These are phyloP conservation scores for Talaromyces piceae DNA, from an alignment of 2,329 filamentous ascomycete genomes.

Conservation along the genomic window DNA sequence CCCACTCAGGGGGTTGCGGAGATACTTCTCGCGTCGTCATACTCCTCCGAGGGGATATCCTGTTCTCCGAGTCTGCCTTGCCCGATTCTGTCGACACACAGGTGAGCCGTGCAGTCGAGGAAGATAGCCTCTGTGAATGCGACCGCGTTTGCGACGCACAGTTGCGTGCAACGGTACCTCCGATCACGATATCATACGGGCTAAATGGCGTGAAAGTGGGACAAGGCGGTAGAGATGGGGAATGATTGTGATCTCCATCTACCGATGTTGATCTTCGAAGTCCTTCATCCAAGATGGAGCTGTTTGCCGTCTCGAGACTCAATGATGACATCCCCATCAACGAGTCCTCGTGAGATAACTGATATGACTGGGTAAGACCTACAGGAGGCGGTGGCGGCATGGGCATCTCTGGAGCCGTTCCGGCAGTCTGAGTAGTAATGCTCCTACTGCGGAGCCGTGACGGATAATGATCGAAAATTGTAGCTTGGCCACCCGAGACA, in stretches of 20 bases:
- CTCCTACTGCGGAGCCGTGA: constrained; percentile 24
- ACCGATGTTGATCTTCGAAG: constrained; percentile 19
- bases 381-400: constrained; percentile 31
- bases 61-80: constrained; percentile 16
- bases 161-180: constrained; percentile 22
- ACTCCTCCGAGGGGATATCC: constrained; percentile 26
- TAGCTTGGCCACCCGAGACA: constrained; percentile 18
- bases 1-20: constrained; percentile 18
- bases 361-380: constrained; percentile 24
- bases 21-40: constrained; percentile 25
- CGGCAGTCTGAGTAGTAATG: constrained; percentile 27
- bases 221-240: constrained; percentile 26
- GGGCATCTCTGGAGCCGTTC: constrained; percentile 28
- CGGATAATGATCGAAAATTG: constrained; percentile 18
- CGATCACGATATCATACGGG: constrained; percentile 30
- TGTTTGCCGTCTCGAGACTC: constrained; percentile 32
- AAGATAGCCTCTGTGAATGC: constrained; percentile 13
- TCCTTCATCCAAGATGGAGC: constrained; percentile 30
- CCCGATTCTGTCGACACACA: constrained; percentile 18
- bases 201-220: constrained; percentile 30
- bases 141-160: constrained; percentile 19
- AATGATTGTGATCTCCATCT: constrained; percentile 21
- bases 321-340: constrained; percentile 27
- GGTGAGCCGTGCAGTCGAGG: constrained; percentile 21
- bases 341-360: constrained; percentile 28